Base-by-base conservation (phyloP, 2,329 filamentous ascomycete species). In the Fusarium mangiferae region DNA sequence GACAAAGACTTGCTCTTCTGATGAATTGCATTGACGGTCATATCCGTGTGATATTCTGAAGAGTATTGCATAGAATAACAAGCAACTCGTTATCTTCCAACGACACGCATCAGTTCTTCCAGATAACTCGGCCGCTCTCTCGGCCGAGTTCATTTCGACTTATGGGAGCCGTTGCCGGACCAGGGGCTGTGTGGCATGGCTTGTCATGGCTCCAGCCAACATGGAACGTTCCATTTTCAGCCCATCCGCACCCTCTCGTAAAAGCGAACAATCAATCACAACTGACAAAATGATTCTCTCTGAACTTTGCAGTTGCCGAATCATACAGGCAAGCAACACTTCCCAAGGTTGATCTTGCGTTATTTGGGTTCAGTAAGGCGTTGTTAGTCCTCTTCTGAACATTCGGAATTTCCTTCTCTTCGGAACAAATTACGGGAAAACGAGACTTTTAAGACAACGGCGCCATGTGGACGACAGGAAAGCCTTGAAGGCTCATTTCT, bases 141-240 rank as follows among this genome's bases (percentile, higher is more conserved):
- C 71, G 71, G 71, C 71, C 71, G 71, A 73, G 71, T 68, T 67
- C 30, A 42, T 33, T 26, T 41, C 18, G 38, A 49, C 59, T 66
- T 48, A 62, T 58, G 59, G 51, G 54, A 70, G 48, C 57, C 44
- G 56, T 63, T 74, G 61, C 60, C 46, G 48, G 22, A 70, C 46
- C 61, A 71, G 60, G 70, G 66, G 52, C 30, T 57, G 58, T 54
- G 60, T 70, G 59, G 66, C 67, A 66, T 73, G 70, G 58, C 67
- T 61, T 73, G 70, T 66, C 66, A 58, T 73, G 70, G 58, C 41
- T 66, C 70, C 70, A 73, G 70, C 22, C 52, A 67, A 59, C 61
- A 73, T 73, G 70, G 60, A 73, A 73, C 70, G 70, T 73, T 73
- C 70, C 70, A 73, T 74, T 55, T 54, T 66, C 70, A 62, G 70